phyloP scores from a whole-genome alignment of 139 green algal genomes.

The Chlamydomonas applanata region DNA sequence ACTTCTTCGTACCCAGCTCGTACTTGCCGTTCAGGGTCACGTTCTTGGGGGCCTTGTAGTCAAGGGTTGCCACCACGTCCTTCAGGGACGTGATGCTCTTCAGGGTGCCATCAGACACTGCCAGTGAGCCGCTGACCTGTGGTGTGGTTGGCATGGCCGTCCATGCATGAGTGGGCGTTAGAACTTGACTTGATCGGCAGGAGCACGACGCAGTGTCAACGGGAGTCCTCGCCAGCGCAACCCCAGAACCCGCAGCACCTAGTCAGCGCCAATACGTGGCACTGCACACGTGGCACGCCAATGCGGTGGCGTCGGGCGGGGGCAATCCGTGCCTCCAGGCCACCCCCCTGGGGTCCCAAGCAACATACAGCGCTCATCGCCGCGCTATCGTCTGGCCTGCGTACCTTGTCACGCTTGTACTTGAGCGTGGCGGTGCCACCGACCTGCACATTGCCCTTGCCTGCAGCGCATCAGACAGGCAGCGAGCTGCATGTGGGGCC shows the following conservation, averaged over 20 bases:
- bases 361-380: too few relatives aligned
- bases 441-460: not conserved
- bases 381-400: too few relatives aligned
- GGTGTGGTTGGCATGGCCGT: not conserved
- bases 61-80: constrained; percentile 19
- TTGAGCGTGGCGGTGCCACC: constrained; percentile 8
- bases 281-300: too few relatives aligned
- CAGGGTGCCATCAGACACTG: constrained; percentile 1
- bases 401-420: not conserved
- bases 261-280: too few relatives aligned
- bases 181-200: not conserved
- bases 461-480: too few relatives aligned
- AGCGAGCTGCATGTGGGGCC: too few relatives aligned
- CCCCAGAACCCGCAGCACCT: not conserved
- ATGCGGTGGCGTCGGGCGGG: too few relatives aligned
- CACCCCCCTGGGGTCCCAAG: too few relatives aligned
- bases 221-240: not conserved
- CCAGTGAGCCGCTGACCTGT: constrained; percentile 1
- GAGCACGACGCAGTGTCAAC: too few relatives aligned
- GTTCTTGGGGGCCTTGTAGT: constrained; percentile 17
- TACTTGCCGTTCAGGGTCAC: constrained; percentile 35
- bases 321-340: too few relatives aligned
- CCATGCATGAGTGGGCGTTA: not conserved
- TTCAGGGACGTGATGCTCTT: constrained; percentile 12
- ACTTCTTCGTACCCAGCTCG: constrained; percentile 32